phyloP scores from a whole-genome alignment of 768 basidiomycete species.

The Tylopilus subfusipes region DNA sequence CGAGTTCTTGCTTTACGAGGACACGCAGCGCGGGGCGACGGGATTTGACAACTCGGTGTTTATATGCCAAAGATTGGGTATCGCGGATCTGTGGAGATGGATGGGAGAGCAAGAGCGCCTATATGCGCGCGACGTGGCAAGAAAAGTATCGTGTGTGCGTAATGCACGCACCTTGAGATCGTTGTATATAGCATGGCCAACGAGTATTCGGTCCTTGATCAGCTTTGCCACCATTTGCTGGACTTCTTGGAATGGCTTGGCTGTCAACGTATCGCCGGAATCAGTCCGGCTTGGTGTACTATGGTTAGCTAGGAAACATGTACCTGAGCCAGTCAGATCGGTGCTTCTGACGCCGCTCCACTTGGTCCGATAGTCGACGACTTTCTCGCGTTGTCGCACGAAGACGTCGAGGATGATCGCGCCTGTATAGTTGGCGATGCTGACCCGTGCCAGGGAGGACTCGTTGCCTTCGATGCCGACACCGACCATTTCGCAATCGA shows the following conservation, averaged over 20 bases:
- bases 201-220: conserved; percentile 28
- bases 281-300: conserved; percentile 18
- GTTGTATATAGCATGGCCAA: conserved; percentile 72
- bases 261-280: not conserved
- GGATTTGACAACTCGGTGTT: conserved; percentile 57
- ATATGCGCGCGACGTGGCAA: not conserved
- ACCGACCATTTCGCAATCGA: not conserved
- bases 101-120: conserved; percentile 69
- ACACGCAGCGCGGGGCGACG: conserved; percentile 71
- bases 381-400: conserved; percentile 36
- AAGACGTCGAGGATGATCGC: conserved; percentile 41
- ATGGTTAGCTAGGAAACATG: not conserved
- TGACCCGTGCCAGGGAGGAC: not conserved
- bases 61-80: conserved; percentile 61
- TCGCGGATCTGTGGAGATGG: conserved; percentile 62
- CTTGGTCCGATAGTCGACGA: not conserved
- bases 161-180: conserved; percentile 63
- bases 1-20: conserved; percentile 80
- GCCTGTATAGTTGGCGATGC: conserved; percentile 15
- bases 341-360: not conserved
- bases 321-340: not conserved
- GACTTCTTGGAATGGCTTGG: conserved; percentile 60
- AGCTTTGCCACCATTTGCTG: conserved; percentile 76
- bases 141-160: not conserved
- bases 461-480: not conserved